Base-by-base conservation (phyloP, 805 yeast species). In the Komagataella mondaviorum region DNA sequence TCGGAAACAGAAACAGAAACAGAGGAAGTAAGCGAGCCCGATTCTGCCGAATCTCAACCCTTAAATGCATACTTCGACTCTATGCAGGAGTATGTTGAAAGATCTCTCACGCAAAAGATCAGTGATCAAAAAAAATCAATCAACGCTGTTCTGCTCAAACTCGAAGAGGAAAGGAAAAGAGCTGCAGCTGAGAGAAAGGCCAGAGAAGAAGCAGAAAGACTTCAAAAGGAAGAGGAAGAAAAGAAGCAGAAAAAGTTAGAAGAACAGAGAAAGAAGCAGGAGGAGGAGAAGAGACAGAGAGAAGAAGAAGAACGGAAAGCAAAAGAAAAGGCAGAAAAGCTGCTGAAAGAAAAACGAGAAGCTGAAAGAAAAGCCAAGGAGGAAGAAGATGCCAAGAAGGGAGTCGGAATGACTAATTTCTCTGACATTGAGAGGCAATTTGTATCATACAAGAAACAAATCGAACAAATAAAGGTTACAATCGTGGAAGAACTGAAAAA, bases 391-490 rank as follows among this genome's bases (percentile, higher is more conserved):
- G 59, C 59, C 48, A 52, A 55, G 48, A 55, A 53, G 39, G 57
- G 57, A 12, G 56, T 55, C 50, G 60, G 57, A 12, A 60, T 58
- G 44, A 68, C 73, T 0, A 65, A 69, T 51, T 69, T 62, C 18
- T 45, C 48, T 0, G 59, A 56, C 4, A 69, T 80, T 23, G 80
- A 76, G 52, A 59, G 62, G 39, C 66, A 61, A 16, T 82, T 76
- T 55, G 51, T 68, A 36, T 66, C 71, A 53, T 77, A 81, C 60
- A 80, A 73, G 55, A 61, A 71, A 47, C 75, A 72, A 56, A 83
- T 83, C 43, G 60, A 60, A 8, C 73, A 76, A 46, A 85, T 88
- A 54, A 87, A 89, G 60, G 55, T 55, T 1, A 72, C 77, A 18
- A 72, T 90, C 12, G 81, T 80, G 3, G 73, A 69, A 10, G 77